Evolutionary conservation across 305 asterid species (phyloP).

Genomic region (Nicotiana rustica): DNA sequence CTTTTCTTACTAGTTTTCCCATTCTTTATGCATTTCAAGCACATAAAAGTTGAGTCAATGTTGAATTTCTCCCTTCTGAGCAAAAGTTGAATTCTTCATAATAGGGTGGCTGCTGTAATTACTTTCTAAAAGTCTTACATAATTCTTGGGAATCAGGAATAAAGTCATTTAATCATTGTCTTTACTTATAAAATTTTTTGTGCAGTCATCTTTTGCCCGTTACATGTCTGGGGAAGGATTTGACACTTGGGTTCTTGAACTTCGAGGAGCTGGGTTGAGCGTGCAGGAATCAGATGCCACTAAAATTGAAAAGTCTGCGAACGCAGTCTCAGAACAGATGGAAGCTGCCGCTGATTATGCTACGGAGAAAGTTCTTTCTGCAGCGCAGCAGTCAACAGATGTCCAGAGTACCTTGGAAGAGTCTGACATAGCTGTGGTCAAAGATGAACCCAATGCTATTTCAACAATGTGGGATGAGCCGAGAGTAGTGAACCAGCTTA

Average conservation of each 20-base stretch:
- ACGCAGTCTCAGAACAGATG: slow-evolving; percentile 61
- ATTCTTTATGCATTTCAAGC: background rate
- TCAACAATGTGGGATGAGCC: slow-evolving; percentile 79
- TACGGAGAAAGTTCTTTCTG: slow-evolving; percentile 51
- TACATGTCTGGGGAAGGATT: slow-evolving; percentile 96
- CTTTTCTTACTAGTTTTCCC: slow-evolving; percentile 14
- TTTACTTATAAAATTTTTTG: slow-evolving; percentile 36
- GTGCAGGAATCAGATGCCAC: slow-evolving; percentile 55
- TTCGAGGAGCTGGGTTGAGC: slow-evolving; percentile 95
- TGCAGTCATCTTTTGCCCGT: slow-evolving; percentile 96
- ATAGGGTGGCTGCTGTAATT: background rate
- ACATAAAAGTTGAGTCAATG: background rate
- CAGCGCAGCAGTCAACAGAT: slow-evolving; percentile 50
- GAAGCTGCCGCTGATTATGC: slow-evolving; percentile 65
- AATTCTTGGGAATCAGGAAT: background rate
- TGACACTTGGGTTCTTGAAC: slow-evolving; percentile 96
- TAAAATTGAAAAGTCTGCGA: slow-evolving; percentile 72
- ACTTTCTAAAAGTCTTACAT: slow-evolving; percentile 14
- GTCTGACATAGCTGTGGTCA: slow-evolving; percentile 48
- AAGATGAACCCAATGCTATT: slow-evolving; percentile 55
- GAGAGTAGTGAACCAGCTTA: slow-evolving; percentile 66
- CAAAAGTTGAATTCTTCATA: background rate
- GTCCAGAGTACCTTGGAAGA: slow-evolving; percentile 45
- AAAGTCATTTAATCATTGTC: slow-evolving; percentile 30
- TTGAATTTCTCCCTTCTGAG: background rate